phyloP scores from a whole-genome alignment of 805 yeast species.

The Saccharomycodes ludwigii region DNA sequence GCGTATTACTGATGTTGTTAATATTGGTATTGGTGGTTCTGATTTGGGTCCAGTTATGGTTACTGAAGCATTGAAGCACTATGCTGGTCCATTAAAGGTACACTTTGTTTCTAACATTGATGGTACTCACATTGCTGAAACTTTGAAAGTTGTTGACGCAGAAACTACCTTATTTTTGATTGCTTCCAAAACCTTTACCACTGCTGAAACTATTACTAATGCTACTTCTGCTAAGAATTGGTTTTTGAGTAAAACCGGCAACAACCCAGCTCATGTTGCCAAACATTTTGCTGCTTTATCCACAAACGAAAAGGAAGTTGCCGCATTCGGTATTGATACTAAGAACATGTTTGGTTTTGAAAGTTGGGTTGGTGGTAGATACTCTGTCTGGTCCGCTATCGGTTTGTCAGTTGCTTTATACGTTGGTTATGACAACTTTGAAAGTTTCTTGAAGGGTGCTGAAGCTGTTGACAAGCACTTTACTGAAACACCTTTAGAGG shows the following conservation, averaged over 20 bases:
- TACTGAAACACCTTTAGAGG: constrained; percentile 66
- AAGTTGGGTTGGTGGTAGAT: constrained; percentile 99
- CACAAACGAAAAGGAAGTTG: constrained; percentile 83
- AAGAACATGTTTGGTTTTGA: constrained; percentile 98
- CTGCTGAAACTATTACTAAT: constrained; percentile 95
- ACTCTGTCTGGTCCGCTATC: constrained; percentile 99
- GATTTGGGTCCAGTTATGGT: constrained; percentile 99
- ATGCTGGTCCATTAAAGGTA: constrained; percentile 60
- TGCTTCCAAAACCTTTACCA: constrained; percentile 97
- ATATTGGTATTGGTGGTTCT: constrained; percentile 98
- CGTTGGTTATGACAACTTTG: constrained; percentile 93
- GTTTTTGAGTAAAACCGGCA: constrained; percentile 63
- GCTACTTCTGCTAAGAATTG: constrained; percentile 92
- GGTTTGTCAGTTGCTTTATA: constrained; percentile 91
- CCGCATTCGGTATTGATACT: constrained; percentile 93
- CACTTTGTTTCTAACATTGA: constrained; percentile 98
- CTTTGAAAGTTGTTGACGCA: constrained; percentile 62
- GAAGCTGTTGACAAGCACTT: constrained; percentile 95
- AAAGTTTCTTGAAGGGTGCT: constrained; percentile 88
- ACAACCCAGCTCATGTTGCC: constrained; percentile 57
- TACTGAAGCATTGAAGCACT: constrained; percentile 92
- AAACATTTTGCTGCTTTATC: constrained; percentile 96
- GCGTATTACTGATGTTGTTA: constrained; percentile 84
- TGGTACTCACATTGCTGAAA: constrained; percentile 93
- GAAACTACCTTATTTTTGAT: constrained; percentile 88